Conservation (phyloP, 148 eudicot species). For the Pharnaceum exiguum region DNA sequence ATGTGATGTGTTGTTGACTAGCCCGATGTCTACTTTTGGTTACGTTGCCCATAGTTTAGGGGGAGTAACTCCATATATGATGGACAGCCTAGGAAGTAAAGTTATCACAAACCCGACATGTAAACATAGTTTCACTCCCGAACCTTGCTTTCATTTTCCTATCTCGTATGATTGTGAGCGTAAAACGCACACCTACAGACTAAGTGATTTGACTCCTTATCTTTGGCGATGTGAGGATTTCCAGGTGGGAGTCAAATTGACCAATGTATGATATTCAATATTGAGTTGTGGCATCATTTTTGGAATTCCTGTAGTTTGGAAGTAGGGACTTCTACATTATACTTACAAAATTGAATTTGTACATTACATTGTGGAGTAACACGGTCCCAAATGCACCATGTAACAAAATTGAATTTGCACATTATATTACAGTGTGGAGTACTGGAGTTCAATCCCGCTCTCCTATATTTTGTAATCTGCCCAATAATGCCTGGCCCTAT, state of each 20-base stretch:
- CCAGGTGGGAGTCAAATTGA: slow-evolving; percentile 57
- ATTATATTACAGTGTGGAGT: too few species aligned
- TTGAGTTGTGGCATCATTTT: too few species aligned
- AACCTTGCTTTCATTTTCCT: slow-evolving; percentile 79
- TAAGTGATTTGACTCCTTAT: slow-evolving; percentile 39
- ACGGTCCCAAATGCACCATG: too few species aligned
- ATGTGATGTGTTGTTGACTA: slow-evolving; percentile 72
- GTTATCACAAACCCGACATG: slow-evolving; percentile 45
- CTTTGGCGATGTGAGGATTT: slow-evolving; percentile 64
- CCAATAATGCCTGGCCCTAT: too few species aligned
- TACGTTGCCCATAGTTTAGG: slow-evolving; percentile 88
- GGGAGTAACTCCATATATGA: slow-evolving; percentile 67
- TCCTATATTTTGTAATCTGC: too few species aligned
- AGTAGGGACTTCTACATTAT: too few species aligned
- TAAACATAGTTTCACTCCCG: slow-evolving; percentile 52
- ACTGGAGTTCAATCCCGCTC: too few species aligned
- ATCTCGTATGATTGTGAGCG: slow-evolving; percentile 49
- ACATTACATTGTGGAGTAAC: too few species aligned
- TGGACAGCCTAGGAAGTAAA: slow-evolving; percentile 33
- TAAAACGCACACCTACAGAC: slow-evolving; percentile 30
- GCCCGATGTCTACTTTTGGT: slow-evolving; percentile 73
- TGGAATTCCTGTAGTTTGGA: too few species aligned
- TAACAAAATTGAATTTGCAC: too few species aligned
- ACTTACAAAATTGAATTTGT: too few species aligned
- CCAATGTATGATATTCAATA: slow-evolving; percentile 9